Base-by-base conservation (phyloP, 2,329 filamentous ascomycete genomes). In the Aspergillus pseudotamarii region DNA sequence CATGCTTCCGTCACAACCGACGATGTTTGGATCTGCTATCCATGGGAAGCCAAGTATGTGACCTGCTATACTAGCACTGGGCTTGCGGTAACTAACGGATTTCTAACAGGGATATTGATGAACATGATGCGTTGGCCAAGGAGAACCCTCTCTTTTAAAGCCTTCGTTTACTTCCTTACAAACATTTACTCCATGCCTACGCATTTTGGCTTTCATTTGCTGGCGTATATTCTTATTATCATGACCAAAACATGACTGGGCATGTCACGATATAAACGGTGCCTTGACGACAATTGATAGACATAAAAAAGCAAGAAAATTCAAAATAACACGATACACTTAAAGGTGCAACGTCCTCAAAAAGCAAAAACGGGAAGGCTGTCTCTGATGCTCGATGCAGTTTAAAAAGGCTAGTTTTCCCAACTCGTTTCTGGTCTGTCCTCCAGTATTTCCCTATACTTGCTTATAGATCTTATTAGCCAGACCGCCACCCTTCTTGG, bases 11-110 rank as follows among this genome's bases (percentile, higher is more conserved):
- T 90, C 75, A 98, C 94, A 6, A 91, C 96, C 36, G 87, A 86
- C n/a, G 94, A 99, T 80, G 90, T 93, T 69, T 99, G 95, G 95
- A 98, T 98, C 78, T 96, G 93, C 85, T 99, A 99, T 81, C 95
- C 95, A 19, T 99, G 95, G 95, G 95, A 98, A 83, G 95, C 95
- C 50, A 90, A 81, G 84, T 88, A 81, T 61, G 85, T 82, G 34
- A 23, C 48, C 36, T 41, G 16, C 21, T 34, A n/a, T 41, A 36
- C 8, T 53, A 34, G 41, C 30, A 4, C 21, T 60, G 58, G 30
- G 38, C 57, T 59, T 21, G 46, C 9, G 48, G 46, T 38, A 43
- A 14, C 63, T 74, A 65, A 78, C 74, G 69, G 57, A 55, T 23
- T 28, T 32, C 4, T 6, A 21, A 64, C 61, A 87, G 84, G 38